These are phyloP conservation scores for Trichoderma reesei DNA, from an alignment of 495 filamentous ascomycete genomes.

Conservation along the genomic window DNA sequence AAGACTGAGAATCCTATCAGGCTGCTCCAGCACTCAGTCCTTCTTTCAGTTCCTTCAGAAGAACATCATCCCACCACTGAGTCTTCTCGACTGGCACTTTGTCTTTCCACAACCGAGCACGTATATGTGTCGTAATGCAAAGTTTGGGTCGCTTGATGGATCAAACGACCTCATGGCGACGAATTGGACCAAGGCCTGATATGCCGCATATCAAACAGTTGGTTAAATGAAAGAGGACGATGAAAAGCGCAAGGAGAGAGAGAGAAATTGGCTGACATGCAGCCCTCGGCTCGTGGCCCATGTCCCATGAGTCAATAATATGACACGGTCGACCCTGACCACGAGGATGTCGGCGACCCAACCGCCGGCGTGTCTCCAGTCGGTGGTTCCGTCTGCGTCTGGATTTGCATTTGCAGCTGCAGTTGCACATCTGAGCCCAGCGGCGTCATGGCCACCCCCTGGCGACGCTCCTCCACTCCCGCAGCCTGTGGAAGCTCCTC, in stretches of 20 bases:
- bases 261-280: too few relatives aligned
- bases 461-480: not conserved
- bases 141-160: not conserved
- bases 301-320: not conserved
- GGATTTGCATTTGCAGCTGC: not conserved
- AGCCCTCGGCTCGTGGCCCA: too few relatives aligned
- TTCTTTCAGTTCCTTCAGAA: too few relatives aligned
- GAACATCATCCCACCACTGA: too few relatives aligned
- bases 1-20: too few relatives aligned
- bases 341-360: not conserved
- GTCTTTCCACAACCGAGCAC: too few relatives aligned
- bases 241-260: not conserved
- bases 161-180: not conserved
- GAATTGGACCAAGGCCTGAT: too few relatives aligned
- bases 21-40: too few relatives aligned
- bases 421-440: not conserved
- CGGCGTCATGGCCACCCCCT: not conserved
- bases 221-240: not conserved
- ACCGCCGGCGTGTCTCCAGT: not conserved
- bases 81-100: too few relatives aligned
- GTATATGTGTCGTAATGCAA: too few relatives aligned
- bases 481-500: not conserved
- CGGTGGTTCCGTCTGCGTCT: not conserved
- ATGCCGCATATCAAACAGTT: too few relatives aligned
- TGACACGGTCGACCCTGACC: constrained; percentile 1